phyloP scores from a whole-genome alignment of 108 stramenopile species.

The Epithemia pelagica region DNA sequence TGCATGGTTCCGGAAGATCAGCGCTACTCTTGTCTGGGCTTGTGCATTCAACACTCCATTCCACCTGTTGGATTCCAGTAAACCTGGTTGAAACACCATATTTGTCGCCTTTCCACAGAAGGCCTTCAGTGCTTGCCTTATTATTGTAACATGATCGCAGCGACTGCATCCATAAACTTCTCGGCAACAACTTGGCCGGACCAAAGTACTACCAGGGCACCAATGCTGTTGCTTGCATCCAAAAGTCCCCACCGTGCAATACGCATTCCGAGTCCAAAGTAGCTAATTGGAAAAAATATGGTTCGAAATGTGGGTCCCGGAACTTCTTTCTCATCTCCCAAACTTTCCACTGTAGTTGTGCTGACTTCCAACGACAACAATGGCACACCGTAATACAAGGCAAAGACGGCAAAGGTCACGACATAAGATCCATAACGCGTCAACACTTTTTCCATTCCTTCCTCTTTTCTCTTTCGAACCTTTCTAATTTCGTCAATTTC shows the following conservation, averaged over 20 bases:
- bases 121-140: background rate
- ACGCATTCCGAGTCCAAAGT: slow-evolving; percentile 55
- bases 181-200: slow-evolving; percentile 51
- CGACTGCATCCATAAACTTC: slow-evolving; percentile 52
- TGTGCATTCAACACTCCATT: too few species aligned
- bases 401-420: slow-evolving; percentile 32
- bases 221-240: slow-evolving; percentile 32
- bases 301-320: slow-evolving; percentile 27
- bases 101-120: too few species aligned
- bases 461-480: slow-evolving; percentile 25
- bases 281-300: slow-evolving; percentile 61
- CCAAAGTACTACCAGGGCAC: slow-evolving; percentile 72
- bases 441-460: slow-evolving; percentile 28
- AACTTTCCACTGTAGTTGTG: background rate
- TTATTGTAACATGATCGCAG: slow-evolving; percentile 10
- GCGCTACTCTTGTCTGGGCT: too few species aligned
- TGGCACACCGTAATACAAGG: slow-evolving; percentile 63
- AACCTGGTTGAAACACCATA: too few species aligned
- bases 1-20: too few species aligned
- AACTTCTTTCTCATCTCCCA: background rate
- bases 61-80: too few species aligned
- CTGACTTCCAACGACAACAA: slow-evolving; percentile 22
- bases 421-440: slow-evolving; percentile 26
- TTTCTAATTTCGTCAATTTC: slow-evolving; percentile 31
- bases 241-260: slow-evolving; percentile 52